Base-by-base conservation (phyloP, 148 eudicot genomes). In the Arctostaphylos glauca region DNA sequence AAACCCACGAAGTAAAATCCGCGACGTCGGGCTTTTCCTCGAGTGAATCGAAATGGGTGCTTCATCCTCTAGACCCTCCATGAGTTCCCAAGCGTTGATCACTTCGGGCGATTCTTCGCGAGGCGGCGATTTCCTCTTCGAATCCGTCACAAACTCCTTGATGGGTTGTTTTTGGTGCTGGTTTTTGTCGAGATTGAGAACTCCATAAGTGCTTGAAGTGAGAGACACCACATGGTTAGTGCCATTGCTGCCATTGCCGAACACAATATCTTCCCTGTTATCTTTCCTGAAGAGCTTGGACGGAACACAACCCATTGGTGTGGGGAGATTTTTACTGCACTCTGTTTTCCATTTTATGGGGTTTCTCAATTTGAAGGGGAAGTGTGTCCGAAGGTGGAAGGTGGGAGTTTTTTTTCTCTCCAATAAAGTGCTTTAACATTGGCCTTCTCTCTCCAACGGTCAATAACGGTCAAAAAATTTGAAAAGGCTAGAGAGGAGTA, bases 141-240 rank as follows among this genome's bases (percentile, higher is more conserved):
- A 66, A 10, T 66, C 67, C 19, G 44, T 80, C 6, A 64, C 16
- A 9, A 18, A 78, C 75, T 84, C 79, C 5, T 25, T 41, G 74
- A 43, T 15, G 21, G 74, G 71, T 1, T 41, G 49, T 38, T 38
- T 38, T 10, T 23, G 72, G 18, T 31, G 53, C 3, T 81, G 85
- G 16, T 81, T 83, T 80, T 86, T 88, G 68, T 92, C 95, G 3
- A 96, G 91, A 19, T 90, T 90, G 46, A 96, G 94, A 49, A 86
- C 88, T 46, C 99, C 99, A 53, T 92, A 93, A 12, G 99, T 96
- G 86, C 86, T 87, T 9, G 99, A 96, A 83, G 97, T 94, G 76
- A 94, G 91, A 59, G 98, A 96, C 3, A 96, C 98, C 19, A 94
- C 93, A 77, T 96, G 99, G 77, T 78, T 84, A 50, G 3, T 54